Conservation (phyloP, 352 stramenopile species). For the Plasmopara muralis region DNA sequence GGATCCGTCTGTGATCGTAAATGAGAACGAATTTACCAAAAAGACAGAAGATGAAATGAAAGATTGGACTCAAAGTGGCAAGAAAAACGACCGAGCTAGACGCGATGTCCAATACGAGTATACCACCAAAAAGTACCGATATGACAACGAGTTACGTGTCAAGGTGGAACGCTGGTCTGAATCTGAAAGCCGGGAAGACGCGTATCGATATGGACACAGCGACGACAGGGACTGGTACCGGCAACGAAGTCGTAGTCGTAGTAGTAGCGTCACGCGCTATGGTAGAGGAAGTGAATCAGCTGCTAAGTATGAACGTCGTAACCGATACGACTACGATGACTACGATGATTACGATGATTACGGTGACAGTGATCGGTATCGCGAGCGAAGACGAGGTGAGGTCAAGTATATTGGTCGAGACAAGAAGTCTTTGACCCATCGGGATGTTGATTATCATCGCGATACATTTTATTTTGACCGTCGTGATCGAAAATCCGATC, state of each 20-base stretch:
- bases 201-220: conserved; percentile 7
- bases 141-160: conserved; percentile 24
- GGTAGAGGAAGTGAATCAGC: conserved; percentile 6
- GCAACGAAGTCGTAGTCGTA: conserved; percentile 19
- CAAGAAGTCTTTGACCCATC: conserved; percentile 1
- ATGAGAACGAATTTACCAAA: conserved; percentile 60
- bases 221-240: conserved; percentile 17
- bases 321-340: conserved; percentile 31
- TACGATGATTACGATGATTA: conserved; percentile 20
- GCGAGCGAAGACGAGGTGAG: conserved; percentile 22
- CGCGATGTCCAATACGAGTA: conserved; percentile 2
- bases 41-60: conserved; percentile 61
- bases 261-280: conserved; percentile 11
- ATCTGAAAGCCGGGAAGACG: conserved; percentile 17
- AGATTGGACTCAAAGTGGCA: conserved; percentile 29
- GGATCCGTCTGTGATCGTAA: conserved; percentile 46
- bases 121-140: conserved; percentile 14
- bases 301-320: conserved; percentile 16
- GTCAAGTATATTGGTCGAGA: conserved; percentile 26
- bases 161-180: conserved; percentile 27
- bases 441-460: conserved; percentile 30
- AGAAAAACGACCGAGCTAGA: conserved; percentile 17
- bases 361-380: conserved; percentile 23
- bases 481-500: conserved; percentile 23
- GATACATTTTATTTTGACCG: conserved; percentile 30